Evolutionary conservation across 108 stramenopile genomes (phyloP).

Genomic region (Phaeodactylum tricornutum): DNA sequence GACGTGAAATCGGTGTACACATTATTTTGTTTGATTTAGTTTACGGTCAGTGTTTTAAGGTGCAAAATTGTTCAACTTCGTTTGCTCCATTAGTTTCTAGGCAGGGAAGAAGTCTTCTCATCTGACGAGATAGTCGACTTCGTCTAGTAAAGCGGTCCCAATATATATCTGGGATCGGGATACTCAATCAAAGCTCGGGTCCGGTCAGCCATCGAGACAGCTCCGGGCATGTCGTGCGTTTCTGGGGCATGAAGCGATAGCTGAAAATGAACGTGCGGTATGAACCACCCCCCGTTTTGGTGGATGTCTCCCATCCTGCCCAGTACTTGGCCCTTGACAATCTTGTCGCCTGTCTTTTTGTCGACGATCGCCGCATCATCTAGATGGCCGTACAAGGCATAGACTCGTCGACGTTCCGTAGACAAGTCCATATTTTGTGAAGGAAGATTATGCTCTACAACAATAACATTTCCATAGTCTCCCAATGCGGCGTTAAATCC

Average conservation of each 20-base stretch:
- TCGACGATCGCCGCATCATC: constrained; percentile 18
- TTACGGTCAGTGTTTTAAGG: too few relatives aligned
- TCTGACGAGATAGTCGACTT: too few relatives aligned
- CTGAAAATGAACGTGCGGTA: constrained; percentile 67
- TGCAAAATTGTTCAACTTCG: too few relatives aligned
- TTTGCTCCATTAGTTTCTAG: too few relatives aligned
- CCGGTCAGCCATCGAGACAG: constrained; percentile 42
- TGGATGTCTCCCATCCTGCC: constrained; percentile 56
- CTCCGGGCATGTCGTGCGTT: constrained; percentile 76
- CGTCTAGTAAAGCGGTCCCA: constrained; percentile 61
- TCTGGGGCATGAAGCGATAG: constrained; percentile 34
- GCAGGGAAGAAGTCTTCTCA: too few relatives aligned
- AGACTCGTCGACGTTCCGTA: constrained; percentile 10
- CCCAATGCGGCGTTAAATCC: constrained; percentile 73
- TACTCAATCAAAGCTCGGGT: constrained; percentile 39
- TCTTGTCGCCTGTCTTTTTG: constrained; percentile 13
- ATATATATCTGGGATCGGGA: constrained; percentile 57
- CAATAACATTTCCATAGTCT: constrained; percentile 77
- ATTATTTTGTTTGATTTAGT: too few relatives aligned
- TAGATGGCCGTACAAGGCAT: constrained; percentile 76
- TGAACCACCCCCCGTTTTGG: constrained; percentile 81
- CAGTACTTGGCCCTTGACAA: constrained; percentile 15
- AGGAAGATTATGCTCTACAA: constrained; percentile 53
- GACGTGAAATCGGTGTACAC: too few relatives aligned
- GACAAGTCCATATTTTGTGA: constrained; percentile 1